Percentiles rank a stretch among this genome's conserved stretches.
Conservation (phyloP, 345 rosid species). For the Populus nigra region DNA sequence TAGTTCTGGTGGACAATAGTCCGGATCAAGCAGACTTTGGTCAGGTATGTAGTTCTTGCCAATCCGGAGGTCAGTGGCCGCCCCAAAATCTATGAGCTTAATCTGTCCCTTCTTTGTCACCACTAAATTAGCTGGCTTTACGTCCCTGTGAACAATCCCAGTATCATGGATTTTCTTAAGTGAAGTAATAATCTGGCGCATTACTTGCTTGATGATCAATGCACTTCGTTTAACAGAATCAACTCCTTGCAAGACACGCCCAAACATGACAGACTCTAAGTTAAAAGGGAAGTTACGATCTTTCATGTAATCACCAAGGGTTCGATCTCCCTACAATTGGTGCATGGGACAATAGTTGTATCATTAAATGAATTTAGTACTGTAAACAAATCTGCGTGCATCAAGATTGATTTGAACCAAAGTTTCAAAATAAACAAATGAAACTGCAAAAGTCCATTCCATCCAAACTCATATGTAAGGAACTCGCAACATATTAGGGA, state of each 20-base stretch:
- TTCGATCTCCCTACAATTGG: constrained; percentile 73
- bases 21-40: constrained; percentile 75
- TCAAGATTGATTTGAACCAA: background rate
- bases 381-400: background rate
- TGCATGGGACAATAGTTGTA: constrained; percentile 1
- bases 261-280: constrained; percentile 83
- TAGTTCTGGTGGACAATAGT: constrained; percentile 87
- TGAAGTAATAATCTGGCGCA: constrained; percentile 87
- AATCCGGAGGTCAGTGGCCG: constrained; percentile 94
- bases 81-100: constrained; percentile 95
- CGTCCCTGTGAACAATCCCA: constrained; percentile 91
- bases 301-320: constrained; percentile 84
- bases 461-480: background rate
- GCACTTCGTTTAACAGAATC: constrained; percentile 75
- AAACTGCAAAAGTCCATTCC: background rate
- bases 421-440: background rate
- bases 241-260: constrained; percentile 69
- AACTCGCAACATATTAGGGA: background rate
- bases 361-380: constrained; percentile 12
- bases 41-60: constrained; percentile 86
- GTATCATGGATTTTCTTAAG: constrained; percentile 85
- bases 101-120: constrained; percentile 87
- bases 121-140: constrained; percentile 89
- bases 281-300: constrained; percentile 81
- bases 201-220: constrained; percentile 80